These are phyloP conservation scores for Pseudonitzschia multiseries DNA, from an alignment of 108 stramenopile species.

Conservation along the genomic window DNA sequence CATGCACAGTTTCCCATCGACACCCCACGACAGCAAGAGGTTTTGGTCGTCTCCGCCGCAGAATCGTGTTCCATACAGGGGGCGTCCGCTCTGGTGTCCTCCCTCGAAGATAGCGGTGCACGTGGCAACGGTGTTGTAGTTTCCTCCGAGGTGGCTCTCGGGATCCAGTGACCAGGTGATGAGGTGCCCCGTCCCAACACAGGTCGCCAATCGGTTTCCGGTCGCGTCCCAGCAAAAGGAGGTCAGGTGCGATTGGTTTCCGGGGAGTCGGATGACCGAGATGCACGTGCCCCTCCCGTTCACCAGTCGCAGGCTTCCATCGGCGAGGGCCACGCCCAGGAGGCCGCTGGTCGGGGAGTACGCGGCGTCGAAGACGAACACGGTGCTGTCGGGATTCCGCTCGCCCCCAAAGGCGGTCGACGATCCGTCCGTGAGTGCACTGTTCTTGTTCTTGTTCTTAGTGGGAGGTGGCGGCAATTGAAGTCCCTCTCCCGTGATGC, in stretches of 20 bases:
- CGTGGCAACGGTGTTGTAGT: constrained; percentile 33
- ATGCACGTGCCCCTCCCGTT: constrained; percentile 70
- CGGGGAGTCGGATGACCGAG: constrained; percentile 50
- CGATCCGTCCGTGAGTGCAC: constrained; percentile 1
- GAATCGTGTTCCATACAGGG: constrained; percentile 73
- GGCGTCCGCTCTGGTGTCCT: constrained; percentile 63
- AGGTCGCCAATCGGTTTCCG: constrained; percentile 68
- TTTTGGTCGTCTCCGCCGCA: constrained; percentile 59
- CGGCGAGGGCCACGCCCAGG: constrained; percentile 80
- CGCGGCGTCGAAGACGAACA: constrained; percentile 81
- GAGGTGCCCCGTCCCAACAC: constrained; percentile 79
- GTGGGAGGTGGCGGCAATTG: constrained; percentile 38
- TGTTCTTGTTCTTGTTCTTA: constrained; percentile 14
- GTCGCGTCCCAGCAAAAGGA: constrained; percentile 76
- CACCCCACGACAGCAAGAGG: constrained; percentile 81
- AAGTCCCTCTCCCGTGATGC: constrained; percentile 34
- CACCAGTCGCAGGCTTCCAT: constrained; percentile 69
- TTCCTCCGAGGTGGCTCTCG: constrained; percentile 28
- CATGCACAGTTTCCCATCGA: constrained; percentile 78
- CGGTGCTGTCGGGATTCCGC: constrained; percentile 74
- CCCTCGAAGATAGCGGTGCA: constrained; percentile 76
- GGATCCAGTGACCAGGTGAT: constrained; percentile 37
- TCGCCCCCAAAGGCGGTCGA: constrained; percentile 64
- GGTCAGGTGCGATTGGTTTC: constrained; percentile 67
- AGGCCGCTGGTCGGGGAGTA: constrained; percentile 67